Percentiles rank a stretch among this genome's conserved stretches.
Evolutionary conservation across 2,329 filamentous ascomycete genomes (phyloP).

Genomic region (Monosporascus sp.): DNA sequence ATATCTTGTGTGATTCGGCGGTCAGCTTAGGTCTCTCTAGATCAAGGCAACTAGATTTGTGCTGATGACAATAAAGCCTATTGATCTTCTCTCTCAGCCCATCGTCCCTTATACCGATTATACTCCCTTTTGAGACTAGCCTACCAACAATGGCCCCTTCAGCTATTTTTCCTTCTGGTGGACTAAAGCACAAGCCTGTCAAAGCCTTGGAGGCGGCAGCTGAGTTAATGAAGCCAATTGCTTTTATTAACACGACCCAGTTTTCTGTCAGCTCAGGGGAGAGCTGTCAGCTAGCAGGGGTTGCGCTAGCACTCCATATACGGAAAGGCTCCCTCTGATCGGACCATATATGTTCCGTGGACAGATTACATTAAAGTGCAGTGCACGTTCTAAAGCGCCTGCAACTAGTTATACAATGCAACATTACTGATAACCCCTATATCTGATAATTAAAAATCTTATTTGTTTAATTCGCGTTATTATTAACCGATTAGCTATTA

Average conservation of each 20-base stretch:
- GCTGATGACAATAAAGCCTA: not conserved
- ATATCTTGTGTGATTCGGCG: not conserved
- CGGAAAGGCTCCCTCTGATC: too few relatives aligned
- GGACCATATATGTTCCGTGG: too few relatives aligned
- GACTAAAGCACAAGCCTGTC: slow-evolving; percentile 12
- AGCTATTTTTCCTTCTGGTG: slow-evolving; percentile 5
- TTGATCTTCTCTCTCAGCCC: not conserved
- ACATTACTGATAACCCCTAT: too few relatives aligned
- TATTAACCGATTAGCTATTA: too few relatives aligned
- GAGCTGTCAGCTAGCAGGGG: too few relatives aligned
- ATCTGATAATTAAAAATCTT: too few relatives aligned
- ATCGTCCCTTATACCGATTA: not conserved
- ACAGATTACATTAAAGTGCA: too few relatives aligned
- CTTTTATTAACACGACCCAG: slow-evolving; percentile 3
- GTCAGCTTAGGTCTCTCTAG: not conserved
- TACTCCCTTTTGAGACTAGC: not conserved
- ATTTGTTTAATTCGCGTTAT: too few relatives aligned
- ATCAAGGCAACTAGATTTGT: not conserved
- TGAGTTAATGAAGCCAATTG: slow-evolving; percentile 10
- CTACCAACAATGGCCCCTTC: not conserved
- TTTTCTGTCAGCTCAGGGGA: not conserved
- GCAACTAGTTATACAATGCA: too few relatives aligned
- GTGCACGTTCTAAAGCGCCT: too few relatives aligned
- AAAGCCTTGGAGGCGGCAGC: slow-evolving; percentile 11
- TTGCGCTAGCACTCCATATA: too few relatives aligned